Evolutionary conservation across 768 basidiomycete genomes (phyloP).

Genomic region (Phaffia australis): DNA sequence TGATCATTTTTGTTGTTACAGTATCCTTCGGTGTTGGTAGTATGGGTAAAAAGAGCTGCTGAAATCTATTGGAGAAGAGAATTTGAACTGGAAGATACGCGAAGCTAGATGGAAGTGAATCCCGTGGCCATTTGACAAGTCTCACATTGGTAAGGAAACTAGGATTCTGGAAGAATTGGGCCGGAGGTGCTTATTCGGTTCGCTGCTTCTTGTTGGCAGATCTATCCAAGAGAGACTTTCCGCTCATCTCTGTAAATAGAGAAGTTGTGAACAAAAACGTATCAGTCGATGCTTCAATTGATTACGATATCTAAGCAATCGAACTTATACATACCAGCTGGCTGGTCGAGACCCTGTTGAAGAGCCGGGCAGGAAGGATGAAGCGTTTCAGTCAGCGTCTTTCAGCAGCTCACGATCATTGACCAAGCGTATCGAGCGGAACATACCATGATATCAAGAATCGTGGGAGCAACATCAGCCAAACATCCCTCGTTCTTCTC

Average conservation of each 20-base stretch:
- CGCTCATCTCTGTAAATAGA: conserved; percentile 31
- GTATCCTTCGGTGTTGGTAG: too few relatives aligned
- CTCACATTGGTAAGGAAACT: too few relatives aligned
- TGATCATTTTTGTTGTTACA: too few relatives aligned
- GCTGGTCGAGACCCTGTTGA: conserved; percentile 29
- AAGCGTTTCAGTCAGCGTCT: not conserved
- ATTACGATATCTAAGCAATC: not conserved
- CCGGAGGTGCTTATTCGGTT: too few relatives aligned
- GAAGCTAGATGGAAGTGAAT: too few relatives aligned
- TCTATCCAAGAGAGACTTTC: conserved; percentile 28
- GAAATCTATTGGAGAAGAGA: too few relatives aligned
- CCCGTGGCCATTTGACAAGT: too few relatives aligned
- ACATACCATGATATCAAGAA: conserved; percentile 60
- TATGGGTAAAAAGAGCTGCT: too few relatives aligned
- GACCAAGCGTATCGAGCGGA: not conserved
- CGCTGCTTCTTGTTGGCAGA: too few relatives aligned
- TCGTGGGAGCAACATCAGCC: conserved; percentile 83
- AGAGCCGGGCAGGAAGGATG: not conserved
- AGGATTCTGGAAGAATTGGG: too few relatives aligned
- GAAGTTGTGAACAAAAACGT: not conserved
- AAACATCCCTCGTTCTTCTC: conserved; percentile 50
- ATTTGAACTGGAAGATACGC: too few relatives aligned
- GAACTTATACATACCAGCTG: conserved; percentile 20
- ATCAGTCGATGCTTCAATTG: not conserved
- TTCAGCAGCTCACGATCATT: not conserved